These are phyloP conservation scores for Pseudonitzschia delicatissima DNA, from an alignment of 108 stramenopile genomes.

Conservation along the genomic window DNA sequence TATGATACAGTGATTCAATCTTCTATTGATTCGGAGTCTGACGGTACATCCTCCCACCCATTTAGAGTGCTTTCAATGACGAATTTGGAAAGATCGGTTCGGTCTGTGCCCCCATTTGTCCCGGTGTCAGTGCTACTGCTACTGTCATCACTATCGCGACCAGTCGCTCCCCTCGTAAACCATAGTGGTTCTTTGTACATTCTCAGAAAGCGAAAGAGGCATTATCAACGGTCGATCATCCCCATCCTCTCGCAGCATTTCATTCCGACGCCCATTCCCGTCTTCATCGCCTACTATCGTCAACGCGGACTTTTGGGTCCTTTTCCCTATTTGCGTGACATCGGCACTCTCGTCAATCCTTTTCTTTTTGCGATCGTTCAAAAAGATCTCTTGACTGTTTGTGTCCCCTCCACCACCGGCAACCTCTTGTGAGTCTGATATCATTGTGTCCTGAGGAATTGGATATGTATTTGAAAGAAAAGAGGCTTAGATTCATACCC, in stretches of 20 bases:
- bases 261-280: neutral
- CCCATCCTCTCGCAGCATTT: neutral
- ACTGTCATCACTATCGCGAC: neutral
- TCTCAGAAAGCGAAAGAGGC: neutral
- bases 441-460: neutral
- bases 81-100: constrained; percentile 3
- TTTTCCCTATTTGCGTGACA: neutral
- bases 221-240: constrained; percentile 12
- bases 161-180: neutral
- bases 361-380: neutral
- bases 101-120: neutral
- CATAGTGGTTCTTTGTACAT: neutral
- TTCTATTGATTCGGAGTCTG: neutral
- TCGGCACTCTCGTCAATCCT: neutral
- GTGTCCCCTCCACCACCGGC: neutral
- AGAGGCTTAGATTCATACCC: constrained; percentile 30
- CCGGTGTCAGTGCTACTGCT: neutral
- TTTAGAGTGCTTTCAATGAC: neutral
- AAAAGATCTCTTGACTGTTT: neutral
- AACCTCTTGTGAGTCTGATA: neutral
- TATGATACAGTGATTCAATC: neutral
- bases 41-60: constrained; percentile 4
- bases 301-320: neutral
- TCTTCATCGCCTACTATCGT: neutral
- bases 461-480: constrained; percentile 25